These are phyloP conservation scores for Besnoitia besnoiti DNA, from an alignment of 169 alveolate species.

Conservation along the genomic window DNA sequence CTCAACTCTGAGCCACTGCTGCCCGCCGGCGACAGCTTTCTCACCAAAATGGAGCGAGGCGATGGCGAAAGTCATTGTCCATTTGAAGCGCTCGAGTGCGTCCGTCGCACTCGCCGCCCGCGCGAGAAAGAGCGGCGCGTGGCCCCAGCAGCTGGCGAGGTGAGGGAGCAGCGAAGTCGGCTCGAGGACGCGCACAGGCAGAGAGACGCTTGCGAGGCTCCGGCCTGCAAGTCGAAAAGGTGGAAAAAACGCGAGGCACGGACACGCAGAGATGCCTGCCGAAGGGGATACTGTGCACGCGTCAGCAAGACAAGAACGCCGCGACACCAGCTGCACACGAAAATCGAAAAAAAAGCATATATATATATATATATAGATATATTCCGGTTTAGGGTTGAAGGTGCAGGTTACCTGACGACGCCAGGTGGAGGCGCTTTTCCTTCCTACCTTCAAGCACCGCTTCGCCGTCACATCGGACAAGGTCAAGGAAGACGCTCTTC, in stretches of 20 bases:
- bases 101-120: neutral
- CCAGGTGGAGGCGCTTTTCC: neutral
- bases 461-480: neutral
- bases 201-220: neutral
- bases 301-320: no score
- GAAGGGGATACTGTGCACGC: no score
- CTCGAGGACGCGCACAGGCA: neutral
- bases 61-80: neutral
- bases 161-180: neutral
- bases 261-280: neutral
- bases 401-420: neutral
- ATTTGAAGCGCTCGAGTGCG: slow-evolving; percentile 2
- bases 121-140: slow-evolving; percentile 4
- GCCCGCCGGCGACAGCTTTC: neutral
- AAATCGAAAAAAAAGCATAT: neutral
- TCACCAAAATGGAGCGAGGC: slow-evolving; percentile 9
- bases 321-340: neutral
- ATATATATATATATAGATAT: neutral
- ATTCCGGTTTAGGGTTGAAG: neutral
- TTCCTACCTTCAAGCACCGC: neutral
- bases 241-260: no score
- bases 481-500: neutral
- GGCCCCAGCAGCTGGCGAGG: slow-evolving; percentile 29
- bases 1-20: no score
- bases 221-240: neutral